These are phyloP conservation scores for Vaccinium macrocarpon DNA, from an alignment of 148 eudicot genomes.

Conservation along the genomic window DNA sequence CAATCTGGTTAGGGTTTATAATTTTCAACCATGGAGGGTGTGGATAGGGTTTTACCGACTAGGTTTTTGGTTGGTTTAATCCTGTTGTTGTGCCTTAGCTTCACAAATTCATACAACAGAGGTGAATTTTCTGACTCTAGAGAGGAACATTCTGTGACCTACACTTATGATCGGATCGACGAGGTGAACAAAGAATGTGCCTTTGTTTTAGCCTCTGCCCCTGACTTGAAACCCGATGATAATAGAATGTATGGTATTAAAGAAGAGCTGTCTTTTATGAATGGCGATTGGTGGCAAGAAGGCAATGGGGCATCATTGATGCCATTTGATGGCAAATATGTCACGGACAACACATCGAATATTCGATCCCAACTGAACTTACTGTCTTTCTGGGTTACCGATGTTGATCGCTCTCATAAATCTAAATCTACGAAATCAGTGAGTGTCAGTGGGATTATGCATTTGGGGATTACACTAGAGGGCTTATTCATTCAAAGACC, in stretches of 20 bases:
- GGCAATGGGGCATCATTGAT: slow-evolving; percentile 52
- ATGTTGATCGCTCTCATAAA: slow-evolving; percentile 45
- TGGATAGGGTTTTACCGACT: not conserved
- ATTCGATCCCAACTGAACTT: slow-evolving; percentile 39
- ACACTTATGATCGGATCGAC: slow-evolving; percentile 55
- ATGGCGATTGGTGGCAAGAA: slow-evolving; percentile 91
- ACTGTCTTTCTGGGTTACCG: slow-evolving; percentile 63
- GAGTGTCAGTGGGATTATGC: slow-evolving; percentile 58
- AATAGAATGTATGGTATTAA: slow-evolving; percentile 40
- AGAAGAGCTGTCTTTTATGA: slow-evolving; percentile 54
- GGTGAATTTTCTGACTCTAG: slow-evolving; percentile 19
- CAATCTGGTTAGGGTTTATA: slow-evolving; percentile 7
- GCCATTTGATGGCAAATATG: slow-evolving; percentile 61
- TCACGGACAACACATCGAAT: slow-evolving; percentile 17
- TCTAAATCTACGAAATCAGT: slow-evolving; percentile 46
- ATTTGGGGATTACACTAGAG: slow-evolving; percentile 49
- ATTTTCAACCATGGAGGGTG: slow-evolving; percentile 18
- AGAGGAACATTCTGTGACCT: slow-evolving; percentile 23
- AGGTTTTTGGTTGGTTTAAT: slow-evolving; percentile 33
- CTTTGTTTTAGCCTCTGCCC: slow-evolving; percentile 39
- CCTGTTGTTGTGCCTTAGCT: slow-evolving; percentile 27
- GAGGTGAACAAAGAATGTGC: slow-evolving; percentile 65
- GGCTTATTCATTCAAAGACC: slow-evolving; percentile 36
- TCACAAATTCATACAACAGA: slow-evolving; percentile 28
- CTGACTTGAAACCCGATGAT: slow-evolving; percentile 45